These are phyloP conservation scores for Austroboletus olivaceoglutinosus DNA, from an alignment of 1,284 basidiomycete genomes.

Conservation along the genomic window DNA sequence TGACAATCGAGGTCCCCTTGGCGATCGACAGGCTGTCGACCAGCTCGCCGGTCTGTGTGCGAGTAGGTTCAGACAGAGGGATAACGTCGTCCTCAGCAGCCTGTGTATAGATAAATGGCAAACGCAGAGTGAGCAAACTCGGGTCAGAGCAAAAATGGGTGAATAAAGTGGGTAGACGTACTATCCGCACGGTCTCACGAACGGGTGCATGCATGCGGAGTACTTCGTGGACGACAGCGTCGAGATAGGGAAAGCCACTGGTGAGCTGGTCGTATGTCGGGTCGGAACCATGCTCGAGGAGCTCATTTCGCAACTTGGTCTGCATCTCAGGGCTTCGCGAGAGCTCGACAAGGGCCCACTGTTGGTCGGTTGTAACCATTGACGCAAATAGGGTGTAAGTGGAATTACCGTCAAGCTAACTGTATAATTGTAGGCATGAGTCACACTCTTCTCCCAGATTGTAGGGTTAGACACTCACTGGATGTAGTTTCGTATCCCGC, in stretches of 20 bases:
- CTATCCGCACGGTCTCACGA: conserved; percentile 41
- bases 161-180: conserved; percentile 26
- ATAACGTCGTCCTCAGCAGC: conserved; percentile 52
- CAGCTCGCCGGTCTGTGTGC: conserved; percentile 34
- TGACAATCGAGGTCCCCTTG: conserved; percentile 42
- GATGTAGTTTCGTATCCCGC: conserved; percentile 44
- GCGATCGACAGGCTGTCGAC: conserved; percentile 40
- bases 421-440: conserved; percentile 3
- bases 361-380: neutral
- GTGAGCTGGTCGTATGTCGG: conserved; percentile 23
- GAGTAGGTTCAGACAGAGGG: conserved; percentile 35
- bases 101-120: conserved; percentile 15
- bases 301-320: conserved; percentile 39
- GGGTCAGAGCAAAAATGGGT: neutral
- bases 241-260: conserved; percentile 19
- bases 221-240: conserved; percentile 25
- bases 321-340: conserved; percentile 30
- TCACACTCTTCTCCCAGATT: neutral
- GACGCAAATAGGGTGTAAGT: neutral
- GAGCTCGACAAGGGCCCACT: conserved; percentile 29
- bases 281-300: conserved; percentile 26
- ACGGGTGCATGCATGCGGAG: conserved; percentile 10
- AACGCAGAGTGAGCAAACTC: neutral
- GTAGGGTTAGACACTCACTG: conserved; percentile 20
- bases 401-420: conserved; percentile 24